Evolutionary conservation across 768 basidiomycete genomes (phyloP), one percentile per base, ranked within the genome.

Genomic region (Naganishia antarctica): DNA sequence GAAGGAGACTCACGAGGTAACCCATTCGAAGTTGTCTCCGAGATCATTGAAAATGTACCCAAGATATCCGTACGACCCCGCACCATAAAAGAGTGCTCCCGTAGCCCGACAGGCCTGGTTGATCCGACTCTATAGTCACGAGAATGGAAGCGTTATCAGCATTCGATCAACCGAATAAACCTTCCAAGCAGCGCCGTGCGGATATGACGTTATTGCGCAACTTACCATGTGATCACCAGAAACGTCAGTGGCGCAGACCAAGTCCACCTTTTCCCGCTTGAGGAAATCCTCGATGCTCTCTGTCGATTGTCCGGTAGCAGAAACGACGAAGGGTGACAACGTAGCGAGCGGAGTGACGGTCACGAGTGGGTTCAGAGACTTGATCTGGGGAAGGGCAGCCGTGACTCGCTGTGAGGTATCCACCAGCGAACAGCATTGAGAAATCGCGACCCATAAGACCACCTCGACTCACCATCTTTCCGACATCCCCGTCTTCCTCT

Each of bases 1-100:
- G n/a, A n/a, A 11, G 12, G 34, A 29, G 8, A 73, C 92, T 79
- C 79, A 93, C 94, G 87, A 84, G 48, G 86, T 80, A 67, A 96
- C 84, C 76, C 87, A 91, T 66, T 91, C 86, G 71, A 96, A 94
- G 5, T 46, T 40, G 61, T 84, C 82, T 63, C 92, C 81, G 61
- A 99, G 82, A 75, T 98, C 93, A 67, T 90, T 91, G 74, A 97
- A 96, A 71, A 96, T 90, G 78, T 91, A 99, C 16, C 94, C 94
- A 48, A 86, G 80, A 65, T 93, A 81, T 23, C 94, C 94, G 74
- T 91, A 93, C 16, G 88, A 87, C 12, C 90, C 90, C 0, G 92
- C 92, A n/a, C 87, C 85, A 71, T 96, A 97, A 75, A 98, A 87
- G 6, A 89, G 86, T 67, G 87, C 91, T 45, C 81, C 79, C 51